These are phyloP conservation scores for Murraya koenigii DNA, from an alignment of 345 rosid genomes.

Conservation along the genomic window DNA sequence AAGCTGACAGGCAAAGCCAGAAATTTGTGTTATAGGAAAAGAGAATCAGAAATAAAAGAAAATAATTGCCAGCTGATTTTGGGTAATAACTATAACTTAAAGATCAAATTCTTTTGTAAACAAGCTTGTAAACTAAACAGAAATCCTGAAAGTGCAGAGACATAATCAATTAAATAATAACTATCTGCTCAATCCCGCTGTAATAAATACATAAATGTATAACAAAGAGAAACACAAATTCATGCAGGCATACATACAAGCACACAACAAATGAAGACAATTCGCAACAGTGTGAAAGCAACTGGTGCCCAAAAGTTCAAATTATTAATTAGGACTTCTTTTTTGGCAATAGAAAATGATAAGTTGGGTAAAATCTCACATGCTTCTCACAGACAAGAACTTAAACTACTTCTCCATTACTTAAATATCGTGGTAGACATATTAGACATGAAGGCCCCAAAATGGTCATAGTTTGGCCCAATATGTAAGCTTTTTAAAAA, in stretches of 20 bases:
- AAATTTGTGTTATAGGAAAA: background rate
- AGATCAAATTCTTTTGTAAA: background rate
- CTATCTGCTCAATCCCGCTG: background rate
- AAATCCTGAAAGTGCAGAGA: background rate
- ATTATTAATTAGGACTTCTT: background rate
- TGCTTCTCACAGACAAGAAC: background rate
- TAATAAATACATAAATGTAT: background rate
- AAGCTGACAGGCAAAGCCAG: conserved; percentile 2
- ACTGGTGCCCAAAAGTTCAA: background rate
- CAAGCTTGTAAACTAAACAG: background rate
- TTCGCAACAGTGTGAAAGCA: background rate
- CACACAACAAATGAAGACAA: background rate
- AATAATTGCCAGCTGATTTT: background rate
- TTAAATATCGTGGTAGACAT: background rate
- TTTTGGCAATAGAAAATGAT: background rate
- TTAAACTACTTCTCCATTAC: background rate
- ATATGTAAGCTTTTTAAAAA: background rate
- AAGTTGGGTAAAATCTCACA: background rate
- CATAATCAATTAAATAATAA: background rate
- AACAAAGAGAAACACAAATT: background rate
- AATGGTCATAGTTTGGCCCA: background rate
- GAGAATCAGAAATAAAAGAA: background rate
- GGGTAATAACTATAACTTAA: background rate
- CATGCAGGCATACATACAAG: background rate
- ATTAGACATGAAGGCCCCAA: background rate